Conservation (phyloP, 176 grass and related monocot genomes). For the Oryza meyeriana region DNA sequence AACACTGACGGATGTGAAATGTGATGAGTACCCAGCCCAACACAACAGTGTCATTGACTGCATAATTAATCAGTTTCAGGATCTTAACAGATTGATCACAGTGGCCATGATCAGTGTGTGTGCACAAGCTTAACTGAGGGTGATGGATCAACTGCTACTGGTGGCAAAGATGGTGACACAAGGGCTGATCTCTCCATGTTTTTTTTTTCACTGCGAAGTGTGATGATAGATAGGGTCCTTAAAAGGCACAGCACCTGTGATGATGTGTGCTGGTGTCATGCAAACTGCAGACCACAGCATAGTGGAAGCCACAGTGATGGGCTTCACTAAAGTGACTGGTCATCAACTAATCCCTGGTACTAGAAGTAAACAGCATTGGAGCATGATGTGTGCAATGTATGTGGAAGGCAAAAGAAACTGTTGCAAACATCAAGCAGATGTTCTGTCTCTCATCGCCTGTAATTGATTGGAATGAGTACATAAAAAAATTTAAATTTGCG, state of each 20-base stretch:
- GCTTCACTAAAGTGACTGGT: constrained; percentile 15
- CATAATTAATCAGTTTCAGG: not conserved
- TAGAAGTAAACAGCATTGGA: not conserved
- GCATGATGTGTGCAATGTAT: not conserved
- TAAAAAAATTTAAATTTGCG: not conserved
- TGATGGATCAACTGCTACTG: constrained; percentile 40
- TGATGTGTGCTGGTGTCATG: constrained; percentile 18
- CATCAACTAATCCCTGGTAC: constrained; percentile 1
- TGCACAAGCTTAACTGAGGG: constrained; percentile 18
- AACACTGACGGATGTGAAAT: constrained; percentile 15
- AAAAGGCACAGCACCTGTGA: constrained; percentile 15
- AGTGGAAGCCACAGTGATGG: constrained; percentile 26
- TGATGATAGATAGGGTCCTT: constrained; percentile 21
- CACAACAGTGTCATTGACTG: not conserved
- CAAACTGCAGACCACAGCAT: constrained; percentile 34
- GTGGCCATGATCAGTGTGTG: constrained; percentile 17
- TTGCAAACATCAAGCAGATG: constrained; percentile 10
- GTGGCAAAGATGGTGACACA: constrained; percentile 10
- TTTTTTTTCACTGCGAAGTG: constrained; percentile 30
- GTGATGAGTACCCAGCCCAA: not conserved
- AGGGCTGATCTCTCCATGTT: not conserved
- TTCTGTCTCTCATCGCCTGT: not conserved
- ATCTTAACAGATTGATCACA: constrained; percentile 12
- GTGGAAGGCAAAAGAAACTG: not conserved
- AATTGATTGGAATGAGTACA: not conserved